These are phyloP conservation scores for Boletus subparvulus DNA, from an alignment of 768 basidiomycete genomes.

Conservation along the genomic window DNA sequence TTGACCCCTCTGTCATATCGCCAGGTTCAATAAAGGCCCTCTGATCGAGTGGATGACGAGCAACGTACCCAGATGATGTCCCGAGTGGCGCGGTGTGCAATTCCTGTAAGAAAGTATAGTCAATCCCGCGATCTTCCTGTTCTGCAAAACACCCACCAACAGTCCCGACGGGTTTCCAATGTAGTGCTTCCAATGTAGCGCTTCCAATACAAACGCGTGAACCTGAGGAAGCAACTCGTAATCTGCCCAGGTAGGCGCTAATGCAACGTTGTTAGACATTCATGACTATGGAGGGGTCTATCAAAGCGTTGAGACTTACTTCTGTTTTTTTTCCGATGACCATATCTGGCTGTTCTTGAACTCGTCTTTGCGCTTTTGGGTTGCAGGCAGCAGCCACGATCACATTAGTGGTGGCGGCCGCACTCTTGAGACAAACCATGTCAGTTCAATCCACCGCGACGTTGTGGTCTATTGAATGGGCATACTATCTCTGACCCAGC, in stretches of 20 bases:
- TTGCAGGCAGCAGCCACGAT: slow-evolving; percentile 54
- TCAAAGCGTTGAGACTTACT: slow-evolving; percentile 2
- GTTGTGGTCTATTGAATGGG: not conserved
- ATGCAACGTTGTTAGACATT: not conserved
- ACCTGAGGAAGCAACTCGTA: slow-evolving; percentile 33
- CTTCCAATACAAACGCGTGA: slow-evolving; percentile 37
- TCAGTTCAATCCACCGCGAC: not conserved
- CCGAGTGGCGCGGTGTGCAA: slow-evolving; percentile 59
- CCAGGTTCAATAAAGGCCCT: slow-evolving; percentile 36
- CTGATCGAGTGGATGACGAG: too few relatives aligned
- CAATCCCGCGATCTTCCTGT: not conserved
- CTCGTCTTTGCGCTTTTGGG: slow-evolving; percentile 47
- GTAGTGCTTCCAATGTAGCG: slow-evolving; percentile 7
- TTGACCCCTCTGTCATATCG: slow-evolving; percentile 15
- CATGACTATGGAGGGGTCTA: not conserved
- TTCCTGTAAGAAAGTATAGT: slow-evolving; percentile 29
- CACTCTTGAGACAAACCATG: slow-evolving; percentile 31
- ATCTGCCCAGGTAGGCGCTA: slow-evolving; percentile 40
- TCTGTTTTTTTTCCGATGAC: slow-evolving; percentile 44
- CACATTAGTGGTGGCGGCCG: slow-evolving; percentile 47
- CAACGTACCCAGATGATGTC: slow-evolving; percentile 56
- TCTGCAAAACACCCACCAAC: slow-evolving; percentile 15
- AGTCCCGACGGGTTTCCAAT: slow-evolving; percentile 35
- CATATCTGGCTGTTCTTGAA: slow-evolving; percentile 53
- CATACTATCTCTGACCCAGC: slow-evolving; percentile 55